Evolutionary conservation across 1,284 basidiomycete genomes (phyloP), one percentile per base, ranked within the genome.

Genomic region (Cryptococcus sp.): DNA sequence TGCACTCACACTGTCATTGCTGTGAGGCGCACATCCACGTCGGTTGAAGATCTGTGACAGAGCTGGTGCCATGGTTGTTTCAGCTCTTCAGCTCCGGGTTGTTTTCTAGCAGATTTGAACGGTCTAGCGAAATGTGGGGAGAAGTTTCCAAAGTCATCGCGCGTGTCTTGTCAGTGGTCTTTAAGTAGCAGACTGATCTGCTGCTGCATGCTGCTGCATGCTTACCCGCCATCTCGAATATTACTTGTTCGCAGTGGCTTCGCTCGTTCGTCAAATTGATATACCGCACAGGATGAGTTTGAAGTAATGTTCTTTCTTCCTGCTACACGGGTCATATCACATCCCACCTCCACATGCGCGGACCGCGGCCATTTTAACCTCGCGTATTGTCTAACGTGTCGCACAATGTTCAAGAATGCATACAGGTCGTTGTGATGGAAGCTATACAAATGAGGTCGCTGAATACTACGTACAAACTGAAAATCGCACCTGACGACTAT

Each of bases 161-260:
- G 30, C 30, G 30, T 35, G 30, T 35, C 30, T 35, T 35, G 30
- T 35, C 30, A 35, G 8, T 35, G 30, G 13, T 35, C 30, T 35
- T 35, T 35, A 35, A 10, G 30, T 35, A 35, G 30, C 30, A 35
- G 8, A 35, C 13, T 35, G 30, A 13, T 35, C 30, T 35, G 30
- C 30, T 35, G 30, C 30, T 35, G 23, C 23, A 50, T 20, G 30
- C 13, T 8, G 30, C 30, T 35, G 23, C 23, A 50, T 20, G 30
- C 13, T 8, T 19, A 50, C 52, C 57, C 46, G 58, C 58, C 54
- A 55, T 52, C 58, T 60, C 27, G 50, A 60, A 60, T 54, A 60
- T 60, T 60, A 55, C 52, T 22, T 19, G 6, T 39, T 40, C 20
- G 19, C 16, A 27, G 39, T 43, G 30, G 30, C 13, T 35, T 13